Conservation (phyloP, 1,139 yeast species). For the Nakaseomyces kungkrabaensis region DNA sequence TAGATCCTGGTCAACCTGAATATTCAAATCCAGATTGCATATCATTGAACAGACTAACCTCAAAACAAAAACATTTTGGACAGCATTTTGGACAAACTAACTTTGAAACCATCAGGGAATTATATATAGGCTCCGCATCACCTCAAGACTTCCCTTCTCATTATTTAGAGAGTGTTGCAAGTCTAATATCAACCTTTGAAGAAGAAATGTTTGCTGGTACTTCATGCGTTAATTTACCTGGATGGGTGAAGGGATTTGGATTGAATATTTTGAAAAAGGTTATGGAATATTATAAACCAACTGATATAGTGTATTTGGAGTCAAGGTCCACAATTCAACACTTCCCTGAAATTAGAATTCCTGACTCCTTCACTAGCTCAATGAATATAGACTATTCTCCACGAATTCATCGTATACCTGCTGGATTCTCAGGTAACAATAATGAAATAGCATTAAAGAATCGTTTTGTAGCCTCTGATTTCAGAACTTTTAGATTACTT, state of each 20-base stretch:
- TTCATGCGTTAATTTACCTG: constrained; percentile 73
- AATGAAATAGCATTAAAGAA: constrained; percentile 7
- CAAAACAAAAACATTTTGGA: constrained; percentile 11
- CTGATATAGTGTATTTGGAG: constrained; percentile 44
- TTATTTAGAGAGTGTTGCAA: constrained; percentile 40
- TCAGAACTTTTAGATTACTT: constrained; percentile 42
- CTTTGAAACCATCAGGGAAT: constrained; percentile 29
- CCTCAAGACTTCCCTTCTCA: constrained; percentile 61
- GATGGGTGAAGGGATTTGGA: constrained; percentile 92
- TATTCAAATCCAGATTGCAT: constrained; percentile 57
- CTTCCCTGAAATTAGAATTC: constrained; percentile 24
- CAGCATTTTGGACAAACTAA: constrained; percentile 20
- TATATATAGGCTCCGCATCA: constrained; percentile 59
- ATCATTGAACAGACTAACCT: constrained; percentile 22
- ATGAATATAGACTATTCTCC: constrained; percentile 17
- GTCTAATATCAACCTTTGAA: constrained; percentile 34
- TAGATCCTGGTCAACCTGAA: constrained; percentile 92
- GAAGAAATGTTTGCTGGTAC: constrained; percentile 30
- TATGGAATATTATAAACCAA: constrained; percentile 41
- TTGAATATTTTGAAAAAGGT: constrained; percentile 49
- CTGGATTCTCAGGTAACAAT: constrained; percentile 2
- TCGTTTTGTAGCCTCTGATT: constrained; percentile 35
- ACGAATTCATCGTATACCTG: constrained; percentile 12
- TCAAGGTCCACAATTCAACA: constrained; percentile 24
- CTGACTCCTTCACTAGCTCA: constrained; percentile 13